Conservation (phyloP, 2,329 filamentous ascomycete species). For the Claviceps maximensis region DNA sequence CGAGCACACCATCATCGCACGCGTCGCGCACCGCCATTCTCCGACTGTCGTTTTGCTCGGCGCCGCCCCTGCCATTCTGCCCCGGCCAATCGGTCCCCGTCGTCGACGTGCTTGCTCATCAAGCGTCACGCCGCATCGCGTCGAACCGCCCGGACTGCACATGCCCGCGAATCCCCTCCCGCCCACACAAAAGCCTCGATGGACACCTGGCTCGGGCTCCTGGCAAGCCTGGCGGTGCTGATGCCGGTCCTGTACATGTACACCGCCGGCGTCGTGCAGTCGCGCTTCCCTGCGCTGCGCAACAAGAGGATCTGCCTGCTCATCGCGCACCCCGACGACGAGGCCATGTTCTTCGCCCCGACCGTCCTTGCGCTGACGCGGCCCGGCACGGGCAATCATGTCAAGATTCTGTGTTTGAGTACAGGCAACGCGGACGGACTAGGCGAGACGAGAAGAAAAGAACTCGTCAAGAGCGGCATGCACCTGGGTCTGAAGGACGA, state of each 20-base stretch:
- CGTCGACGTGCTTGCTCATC: too few species aligned
- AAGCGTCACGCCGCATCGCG: too few species aligned
- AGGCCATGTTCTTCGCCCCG: conserved; percentile 98
- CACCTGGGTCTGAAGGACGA: conserved; percentile 59
- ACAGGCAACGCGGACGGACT: conserved; percentile 81
- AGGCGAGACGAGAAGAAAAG: conserved; percentile 67
- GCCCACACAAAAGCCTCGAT: background rate
- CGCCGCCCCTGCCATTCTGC: too few species aligned
- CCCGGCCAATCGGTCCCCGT: too few species aligned
- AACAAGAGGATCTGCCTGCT: conserved; percentile 84
- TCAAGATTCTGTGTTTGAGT: conserved; percentile 89
- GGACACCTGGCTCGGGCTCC: conserved; percentile 4
- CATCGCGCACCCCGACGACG: conserved; percentile 95
- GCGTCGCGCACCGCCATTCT: too few species aligned
- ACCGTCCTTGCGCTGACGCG: conserved; percentile 72
- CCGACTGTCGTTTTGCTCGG: too few species aligned
- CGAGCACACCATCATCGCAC: too few species aligned
- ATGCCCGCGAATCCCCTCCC: background rate
- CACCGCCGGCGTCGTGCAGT: conserved; percentile 31
- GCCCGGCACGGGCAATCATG: conserved; percentile 70
- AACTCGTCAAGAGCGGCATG: conserved; percentile 69
- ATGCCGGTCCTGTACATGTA: conserved; percentile 32
- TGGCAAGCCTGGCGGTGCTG: conserved; percentile 5
- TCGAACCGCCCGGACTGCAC: too few species aligned
- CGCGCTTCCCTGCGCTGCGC: conserved; percentile 50